These are phyloP conservation scores for Cucurbita argyrosperma DNA, from an alignment of 306 rosid species.

Conservation along the genomic window DNA sequence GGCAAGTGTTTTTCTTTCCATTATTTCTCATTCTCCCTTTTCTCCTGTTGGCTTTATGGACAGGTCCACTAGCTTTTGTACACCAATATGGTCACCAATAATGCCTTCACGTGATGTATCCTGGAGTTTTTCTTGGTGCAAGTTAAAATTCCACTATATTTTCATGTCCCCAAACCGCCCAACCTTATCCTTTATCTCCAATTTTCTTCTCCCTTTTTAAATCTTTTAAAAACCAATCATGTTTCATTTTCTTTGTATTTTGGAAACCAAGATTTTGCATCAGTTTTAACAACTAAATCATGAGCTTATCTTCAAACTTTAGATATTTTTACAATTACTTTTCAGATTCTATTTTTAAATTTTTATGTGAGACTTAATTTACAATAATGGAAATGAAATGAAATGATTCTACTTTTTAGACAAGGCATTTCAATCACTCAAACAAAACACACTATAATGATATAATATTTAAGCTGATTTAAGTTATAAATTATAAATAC, in stretches of 20 bases:
- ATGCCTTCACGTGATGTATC: slow-evolving; percentile 48
- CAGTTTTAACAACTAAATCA: neutral
- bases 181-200: neutral
- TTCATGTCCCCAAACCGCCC: slow-evolving; percentile 18
- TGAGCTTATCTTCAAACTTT: no score
- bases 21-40: neutral
- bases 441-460: no score
- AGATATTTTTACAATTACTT: no score
- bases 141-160: slow-evolving; percentile 4
- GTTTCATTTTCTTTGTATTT: neutral
- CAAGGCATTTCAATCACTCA: no score
- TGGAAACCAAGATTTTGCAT: neutral
- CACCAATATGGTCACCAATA: slow-evolving; percentile 32
- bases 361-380: no score
- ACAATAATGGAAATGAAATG: no score
- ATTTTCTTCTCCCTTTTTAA: neutral
- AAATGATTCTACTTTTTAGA: no score
- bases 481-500: no score
- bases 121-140: slow-evolving; percentile 21
- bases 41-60: slow-evolving; percentile 19
- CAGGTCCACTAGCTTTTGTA: slow-evolving; percentile 19
- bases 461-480: no score
- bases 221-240: no score
- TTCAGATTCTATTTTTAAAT: no score
- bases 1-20: neutral